Base-by-base conservation (phyloP, 495 filamentous ascomycete species). In the Penicillium flavigenum region DNA sequence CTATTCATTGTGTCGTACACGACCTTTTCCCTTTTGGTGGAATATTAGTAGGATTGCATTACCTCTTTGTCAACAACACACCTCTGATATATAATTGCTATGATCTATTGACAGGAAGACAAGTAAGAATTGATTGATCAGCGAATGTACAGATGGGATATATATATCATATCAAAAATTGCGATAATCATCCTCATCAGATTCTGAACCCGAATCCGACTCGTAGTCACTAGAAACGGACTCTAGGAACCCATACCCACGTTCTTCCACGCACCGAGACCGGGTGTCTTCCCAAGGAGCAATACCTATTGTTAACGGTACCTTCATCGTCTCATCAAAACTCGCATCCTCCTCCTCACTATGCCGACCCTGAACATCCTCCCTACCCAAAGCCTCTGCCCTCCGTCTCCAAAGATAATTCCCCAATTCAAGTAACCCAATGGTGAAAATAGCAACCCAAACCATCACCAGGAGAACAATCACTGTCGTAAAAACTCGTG, bases 371-470 rank as follows among this genome's bases (percentile, higher is more conserved):
- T 57, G 38, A 22, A 32, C 46, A 10, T 43, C 51, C 19, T 43
- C 47, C 5, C 47, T 51, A 42, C 46, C 29, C 22, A 4, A 19
- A 3, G 54, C 31, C 6, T 31, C 20, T 26, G 3, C 31, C 24
- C 39, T 42, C 20, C 50, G 47, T 20, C 54, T 58, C 63, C 64
- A 71, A 14, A 69, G 10, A 44, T 61, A 62, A 43, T 58, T 65
- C 0, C 57, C 62, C 17, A 65, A 38, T 43, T 71, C 70, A 5
- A 71, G 57, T 29, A 73, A 9, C 3, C 60, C 66, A 38, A 73
- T 57, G 3, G 54, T 59, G 9, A 73, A 48, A 7, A 73, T 61
- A 2, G 63, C 63, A 38, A 73, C 38, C 68, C 68, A 69, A 1
- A 68, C 58, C 57, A 73, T 42, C 4, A 47, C 51, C 20, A 70